Conservation (phyloP, 768 basidiomycete genomes). For the Strobilomyces confusus region DNA sequence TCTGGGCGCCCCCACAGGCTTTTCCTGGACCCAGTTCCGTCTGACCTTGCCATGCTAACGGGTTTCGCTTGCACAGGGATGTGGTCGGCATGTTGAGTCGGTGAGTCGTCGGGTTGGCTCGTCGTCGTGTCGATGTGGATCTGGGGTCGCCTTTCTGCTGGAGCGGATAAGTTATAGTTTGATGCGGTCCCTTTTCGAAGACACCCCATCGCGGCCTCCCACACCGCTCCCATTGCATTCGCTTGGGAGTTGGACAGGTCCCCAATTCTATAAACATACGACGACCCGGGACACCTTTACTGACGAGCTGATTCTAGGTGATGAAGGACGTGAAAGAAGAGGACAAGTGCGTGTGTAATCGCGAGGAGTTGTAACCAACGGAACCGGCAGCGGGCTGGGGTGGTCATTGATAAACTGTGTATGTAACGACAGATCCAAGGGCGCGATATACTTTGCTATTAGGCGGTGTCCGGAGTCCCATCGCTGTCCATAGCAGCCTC, state of each 20-base stretch:
- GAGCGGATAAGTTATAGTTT: slow-evolving; percentile 24
- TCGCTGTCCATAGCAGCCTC: slow-evolving; percentile 9
- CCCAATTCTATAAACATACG: slow-evolving; percentile 24
- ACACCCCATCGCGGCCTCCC: slow-evolving; percentile 28
- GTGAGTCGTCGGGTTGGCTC: slow-evolving; percentile 40
- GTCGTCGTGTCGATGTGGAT: slow-evolving; percentile 13
- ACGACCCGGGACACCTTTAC: slow-evolving; percentile 26
- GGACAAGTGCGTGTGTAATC: slow-evolving; percentile 42
- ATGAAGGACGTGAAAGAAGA: slow-evolving; percentile 49
- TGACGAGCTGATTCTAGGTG: slow-evolving; percentile 35
- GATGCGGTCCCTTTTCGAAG: slow-evolving; percentile 36
- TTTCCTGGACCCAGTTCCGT: background rate
- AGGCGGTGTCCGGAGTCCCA: slow-evolving; percentile 31
- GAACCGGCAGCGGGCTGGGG: slow-evolving; percentile 10
- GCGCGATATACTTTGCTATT: slow-evolving; percentile 13
- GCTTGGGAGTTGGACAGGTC: slow-evolving; percentile 20
- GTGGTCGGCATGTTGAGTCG: slow-evolving; percentile 60
- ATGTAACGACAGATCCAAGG: slow-evolving; percentile 13
- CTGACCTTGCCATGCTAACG: slow-evolving; percentile 6
- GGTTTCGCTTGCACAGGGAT: slow-evolving; percentile 47
- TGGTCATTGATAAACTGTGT: background rate
- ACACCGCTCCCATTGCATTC: slow-evolving; percentile 20
- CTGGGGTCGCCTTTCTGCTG: slow-evolving; percentile 14
- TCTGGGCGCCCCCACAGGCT: slow-evolving; percentile 1
- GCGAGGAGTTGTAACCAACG: slow-evolving; percentile 6